These are phyloP conservation scores for Pythium insidiosum DNA, from an alignment of 352 stramenopile species.

Conservation along the genomic window DNA sequence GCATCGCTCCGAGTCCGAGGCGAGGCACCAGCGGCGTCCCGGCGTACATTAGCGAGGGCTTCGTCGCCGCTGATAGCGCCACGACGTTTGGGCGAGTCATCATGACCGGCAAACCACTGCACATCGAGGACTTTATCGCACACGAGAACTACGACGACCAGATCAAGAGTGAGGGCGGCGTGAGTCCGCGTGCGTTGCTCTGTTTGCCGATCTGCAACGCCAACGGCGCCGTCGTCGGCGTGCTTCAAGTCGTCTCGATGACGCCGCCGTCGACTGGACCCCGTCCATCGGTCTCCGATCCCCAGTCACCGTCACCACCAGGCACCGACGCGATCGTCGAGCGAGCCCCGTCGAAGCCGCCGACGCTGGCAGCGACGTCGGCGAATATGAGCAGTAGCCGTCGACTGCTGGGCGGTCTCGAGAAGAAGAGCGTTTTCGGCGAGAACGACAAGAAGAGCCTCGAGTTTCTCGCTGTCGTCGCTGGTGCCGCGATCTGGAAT, in stretches of 20 bases:
- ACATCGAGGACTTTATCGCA: slow-evolving; percentile 50
- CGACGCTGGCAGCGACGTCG: too few relatives aligned
- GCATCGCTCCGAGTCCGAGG: slow-evolving; percentile 10
- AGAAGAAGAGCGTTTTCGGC: slow-evolving; percentile 15
- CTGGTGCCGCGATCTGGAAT: slow-evolving; percentile 63
- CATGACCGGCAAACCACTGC: slow-evolving; percentile 46
- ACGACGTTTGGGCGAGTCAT: slow-evolving; percentile 61
- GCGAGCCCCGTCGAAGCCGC: too few relatives aligned
- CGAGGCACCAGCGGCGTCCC: neutral
- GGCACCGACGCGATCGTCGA: too few relatives aligned
- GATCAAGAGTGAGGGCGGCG: slow-evolving; percentile 23
- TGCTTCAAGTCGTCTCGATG: slow-evolving; percentile 36
- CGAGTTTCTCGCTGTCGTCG: slow-evolving; percentile 46
- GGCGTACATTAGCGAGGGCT: slow-evolving; percentile 39
- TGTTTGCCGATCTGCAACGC: slow-evolving; percentile 64
- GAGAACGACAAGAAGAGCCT: slow-evolving; percentile 39
- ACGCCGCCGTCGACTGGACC: slow-evolving; percentile 1
- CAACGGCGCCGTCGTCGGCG: slow-evolving; percentile 45
- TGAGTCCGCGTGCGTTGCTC: slow-evolving; percentile 32
- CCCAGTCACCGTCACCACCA: too few relatives aligned
- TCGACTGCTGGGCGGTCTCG: neutral
- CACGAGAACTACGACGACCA: slow-evolving; percentile 43
- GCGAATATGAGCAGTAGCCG: too few relatives aligned
- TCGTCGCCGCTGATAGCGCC: slow-evolving; percentile 39
- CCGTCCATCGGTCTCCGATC: too few relatives aligned